These are phyloP conservation scores for Phytopythium kandeliae DNA, from an alignment of 352 stramenopile species.

Conservation along the genomic window DNA sequence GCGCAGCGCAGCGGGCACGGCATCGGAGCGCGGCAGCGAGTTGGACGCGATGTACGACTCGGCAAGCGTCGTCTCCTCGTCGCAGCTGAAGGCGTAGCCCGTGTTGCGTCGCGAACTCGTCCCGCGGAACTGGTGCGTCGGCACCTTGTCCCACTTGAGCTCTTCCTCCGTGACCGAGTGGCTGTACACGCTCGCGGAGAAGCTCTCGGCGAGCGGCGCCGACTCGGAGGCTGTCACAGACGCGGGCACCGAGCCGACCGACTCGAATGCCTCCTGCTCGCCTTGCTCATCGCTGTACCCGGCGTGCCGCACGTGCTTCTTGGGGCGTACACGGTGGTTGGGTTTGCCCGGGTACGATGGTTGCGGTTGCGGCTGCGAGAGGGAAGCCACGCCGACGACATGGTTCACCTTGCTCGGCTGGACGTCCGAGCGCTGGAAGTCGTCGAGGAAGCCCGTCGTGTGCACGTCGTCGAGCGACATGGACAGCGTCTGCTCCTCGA, in stretches of 20 bases:
- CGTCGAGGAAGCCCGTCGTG: conserved; percentile 33
- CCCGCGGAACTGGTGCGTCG: conserved; percentile 27
- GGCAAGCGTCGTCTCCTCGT: conserved; percentile 75
- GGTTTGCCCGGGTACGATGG: conserved; percentile 11
- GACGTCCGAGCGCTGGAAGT: conserved; percentile 44
- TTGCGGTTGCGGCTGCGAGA: conserved; percentile 15
- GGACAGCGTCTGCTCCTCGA: conserved; percentile 68
- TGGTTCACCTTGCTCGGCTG: conserved; percentile 26
- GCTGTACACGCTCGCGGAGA: conserved; percentile 62
- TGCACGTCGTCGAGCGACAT: conserved; percentile 77
- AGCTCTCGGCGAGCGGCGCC: conserved; percentile 32
- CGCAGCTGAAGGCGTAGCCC: conserved; percentile 78
- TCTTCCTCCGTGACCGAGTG: conserved; percentile 39
- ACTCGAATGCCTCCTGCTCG: conserved; percentile 8
- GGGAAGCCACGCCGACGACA: conserved; percentile 2
- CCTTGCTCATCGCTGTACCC: neutral
- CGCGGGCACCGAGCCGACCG: conserved; percentile 8
- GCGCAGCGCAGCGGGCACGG: conserved; percentile 52
- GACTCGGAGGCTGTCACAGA: conserved; percentile 15
- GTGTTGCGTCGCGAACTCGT: conserved; percentile 48
- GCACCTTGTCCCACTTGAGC: conserved; percentile 32
- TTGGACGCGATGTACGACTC: conserved; percentile 85
- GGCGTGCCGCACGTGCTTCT: neutral
- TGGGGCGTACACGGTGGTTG: conserved; percentile 6
- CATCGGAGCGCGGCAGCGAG: conserved; percentile 59